These are phyloP conservation scores for Microbotryum silenes-acaulis DNA, from an alignment of 1,284 basidiomycete genomes.

Conservation along the genomic window DNA sequence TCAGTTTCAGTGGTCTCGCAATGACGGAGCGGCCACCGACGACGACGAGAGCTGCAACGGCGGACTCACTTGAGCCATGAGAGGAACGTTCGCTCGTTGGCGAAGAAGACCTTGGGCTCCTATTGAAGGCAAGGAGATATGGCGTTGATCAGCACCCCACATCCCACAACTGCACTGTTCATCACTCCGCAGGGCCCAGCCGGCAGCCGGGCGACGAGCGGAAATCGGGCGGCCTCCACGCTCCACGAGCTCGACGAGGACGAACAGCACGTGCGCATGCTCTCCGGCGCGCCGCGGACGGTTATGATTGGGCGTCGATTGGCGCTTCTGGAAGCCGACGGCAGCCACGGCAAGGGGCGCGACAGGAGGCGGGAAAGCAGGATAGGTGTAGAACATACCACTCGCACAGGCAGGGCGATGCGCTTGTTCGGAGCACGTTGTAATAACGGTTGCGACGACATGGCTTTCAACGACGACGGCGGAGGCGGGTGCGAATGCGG, in stretches of 20 bases:
- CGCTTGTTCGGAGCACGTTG: constrained; percentile 83
- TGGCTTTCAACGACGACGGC: constrained; percentile 38
- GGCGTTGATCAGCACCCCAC: constrained; percentile 3
- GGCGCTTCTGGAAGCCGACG: background rate
- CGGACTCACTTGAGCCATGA: constrained; percentile 57
- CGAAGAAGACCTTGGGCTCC: constrained; percentile 60
- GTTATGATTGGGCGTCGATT: background rate
- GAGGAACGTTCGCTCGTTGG: constrained; percentile 75
- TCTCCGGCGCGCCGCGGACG: no score
- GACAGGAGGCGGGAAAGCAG: background rate
- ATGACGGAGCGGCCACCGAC: no score
- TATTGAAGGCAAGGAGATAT: background rate
- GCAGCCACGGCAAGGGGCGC: background rate
- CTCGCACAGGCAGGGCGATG: constrained; percentile 86
- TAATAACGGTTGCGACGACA: constrained; percentile 97
- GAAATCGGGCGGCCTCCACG: constrained; percentile 1
- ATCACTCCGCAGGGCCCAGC: background rate
- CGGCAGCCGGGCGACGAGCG: background rate
- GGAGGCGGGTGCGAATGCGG: no score
- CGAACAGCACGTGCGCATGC: background rate
- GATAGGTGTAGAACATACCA: constrained; percentile 46
- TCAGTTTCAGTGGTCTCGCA: no score
- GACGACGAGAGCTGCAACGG: no score
- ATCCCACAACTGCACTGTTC: background rate
- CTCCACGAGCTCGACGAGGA: background rate